These are phyloP conservation scores for Dioszegia hungarica DNA, from an alignment of 768 basidiomycete species.

Conservation along the genomic window DNA sequence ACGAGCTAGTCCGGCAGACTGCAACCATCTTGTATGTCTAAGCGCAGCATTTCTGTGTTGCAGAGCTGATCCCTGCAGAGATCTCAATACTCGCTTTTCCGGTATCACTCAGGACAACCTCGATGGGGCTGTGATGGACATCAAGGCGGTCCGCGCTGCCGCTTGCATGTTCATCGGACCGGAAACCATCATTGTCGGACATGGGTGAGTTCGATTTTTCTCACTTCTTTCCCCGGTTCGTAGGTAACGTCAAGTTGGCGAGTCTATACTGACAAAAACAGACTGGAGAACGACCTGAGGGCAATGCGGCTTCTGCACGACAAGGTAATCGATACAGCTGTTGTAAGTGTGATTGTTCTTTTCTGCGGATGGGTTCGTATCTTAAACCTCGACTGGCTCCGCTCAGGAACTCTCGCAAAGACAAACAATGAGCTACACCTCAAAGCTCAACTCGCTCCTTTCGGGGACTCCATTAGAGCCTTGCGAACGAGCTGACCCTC, in stretches of 20 bases:
- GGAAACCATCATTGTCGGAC: slow-evolving; percentile 79
- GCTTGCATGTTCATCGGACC: slow-evolving; percentile 68
- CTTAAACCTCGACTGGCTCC: too few relatives aligned
- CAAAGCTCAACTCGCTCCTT: too few relatives aligned
- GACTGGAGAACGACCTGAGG: slow-evolving; percentile 91
- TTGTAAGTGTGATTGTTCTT: slow-evolving; percentile 49
- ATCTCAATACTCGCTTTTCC: slow-evolving; percentile 72
- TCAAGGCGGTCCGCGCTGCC: slow-evolving; percentile 62
- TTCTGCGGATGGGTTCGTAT: too few relatives aligned
- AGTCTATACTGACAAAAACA: too few relatives aligned
- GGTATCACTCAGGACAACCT: slow-evolving; percentile 38
- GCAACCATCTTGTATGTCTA: slow-evolving; percentile 39
- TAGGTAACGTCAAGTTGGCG: too few relatives aligned
- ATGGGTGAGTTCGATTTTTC: slow-evolving; percentile 46
- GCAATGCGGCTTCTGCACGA: slow-evolving; percentile 81
- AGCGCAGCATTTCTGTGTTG: background rate
- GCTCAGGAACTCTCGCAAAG: background rate
- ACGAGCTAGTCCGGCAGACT: slow-evolving; percentile 52
- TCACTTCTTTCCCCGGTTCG: background rate
- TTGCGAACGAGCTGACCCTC: background rate
- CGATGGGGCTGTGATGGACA: slow-evolving; percentile 59
- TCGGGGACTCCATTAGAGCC: background rate
- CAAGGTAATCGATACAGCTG: slow-evolving; percentile 77
- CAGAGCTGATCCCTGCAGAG: slow-evolving; percentile 51
- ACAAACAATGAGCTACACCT: too few relatives aligned